Base-by-base conservation (phyloP, 208 protist genomes). In the Endotrypanum monterogeii region DNA sequence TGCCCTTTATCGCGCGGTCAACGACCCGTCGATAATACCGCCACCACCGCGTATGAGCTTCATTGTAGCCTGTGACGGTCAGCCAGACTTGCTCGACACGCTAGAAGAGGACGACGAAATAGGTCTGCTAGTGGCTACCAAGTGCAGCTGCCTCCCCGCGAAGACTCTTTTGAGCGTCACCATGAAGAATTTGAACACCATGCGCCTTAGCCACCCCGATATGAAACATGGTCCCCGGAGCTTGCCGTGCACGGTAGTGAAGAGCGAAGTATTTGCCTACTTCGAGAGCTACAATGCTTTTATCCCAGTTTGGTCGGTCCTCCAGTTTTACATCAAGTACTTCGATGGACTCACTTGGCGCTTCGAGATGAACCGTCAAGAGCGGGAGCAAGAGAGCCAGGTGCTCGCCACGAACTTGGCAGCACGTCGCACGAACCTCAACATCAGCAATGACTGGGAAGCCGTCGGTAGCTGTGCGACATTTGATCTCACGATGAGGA, bases 121-220 rank as follows among this genome's bases (percentile, higher is more conserved):
- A 41, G 76, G 75, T 1, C 57, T 91, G 30, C 62, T 78, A 14
- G 73, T 89, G 28, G 87, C 84, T 18, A 89, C 84, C 65, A 83
- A 84, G 78, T 85, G 76, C 79, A 89, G 84, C 67, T 91, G 83
- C 76, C 79, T 91, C 18, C 87, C 87, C 0, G 76, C 81, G 54
- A 76, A 79, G 52, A 67, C 74, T 41, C 69, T 82, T 48, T 77
- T 89, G 54, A 62, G 61, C 66, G 74, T 91, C 14, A 73, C 71
- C 37, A 69, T 87, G 57, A 63, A 78, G 44, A 46, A 69, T 23
- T 51, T 54, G 50, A 83, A 75, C 50, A 67, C 50, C 3, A 60
- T 90, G 23, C 58, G 73, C 63, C 74, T 90, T 30, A 63, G 48
- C 52, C 86, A 90, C 73, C 83, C 80, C 44, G 74, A 76, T 48